Conservation (phyloP, 2,329 filamentous ascomycete genomes). For the Scedosporium minutisporum region DNA sequence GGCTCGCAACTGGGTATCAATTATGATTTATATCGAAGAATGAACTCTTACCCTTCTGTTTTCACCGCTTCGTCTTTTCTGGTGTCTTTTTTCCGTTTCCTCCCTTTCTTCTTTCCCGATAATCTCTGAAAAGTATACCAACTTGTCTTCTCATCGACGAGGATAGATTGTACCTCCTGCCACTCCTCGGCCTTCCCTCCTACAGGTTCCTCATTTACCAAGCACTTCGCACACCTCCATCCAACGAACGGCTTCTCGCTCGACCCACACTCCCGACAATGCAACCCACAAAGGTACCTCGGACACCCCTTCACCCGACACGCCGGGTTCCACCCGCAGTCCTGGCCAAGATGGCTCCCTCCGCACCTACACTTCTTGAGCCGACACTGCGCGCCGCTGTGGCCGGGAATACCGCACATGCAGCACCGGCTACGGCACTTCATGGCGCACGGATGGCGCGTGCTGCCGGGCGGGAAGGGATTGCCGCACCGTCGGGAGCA, state of each 20-base stretch:
- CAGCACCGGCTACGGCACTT: slow-evolving; percentile 26
- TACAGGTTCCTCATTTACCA: slow-evolving; percentile 9
- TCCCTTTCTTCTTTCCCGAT: background rate
- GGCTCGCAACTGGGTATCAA: background rate
- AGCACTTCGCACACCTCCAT: slow-evolving; percentile 19
- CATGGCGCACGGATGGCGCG: slow-evolving; percentile 26
- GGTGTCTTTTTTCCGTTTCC: background rate
- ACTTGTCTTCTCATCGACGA: background rate
- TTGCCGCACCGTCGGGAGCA: slow-evolving; percentile 25
- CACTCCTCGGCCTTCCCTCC: background rate
- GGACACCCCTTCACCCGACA: slow-evolving; percentile 21
- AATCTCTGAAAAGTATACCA: background rate
- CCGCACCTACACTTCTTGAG: slow-evolving; percentile 25
- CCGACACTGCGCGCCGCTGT: slow-evolving; percentile 25
- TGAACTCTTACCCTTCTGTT: background rate
- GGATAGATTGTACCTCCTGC: background rate
- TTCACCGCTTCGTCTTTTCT: background rate
- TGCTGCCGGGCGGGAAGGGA: slow-evolving; percentile 13
- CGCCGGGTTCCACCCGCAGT: slow-evolving; percentile 28
- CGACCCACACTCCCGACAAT: slow-evolving; percentile 24
- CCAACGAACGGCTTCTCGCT: slow-evolving; percentile 18
- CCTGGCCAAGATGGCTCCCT: slow-evolving; percentile 24
- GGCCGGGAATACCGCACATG: slow-evolving; percentile 29
- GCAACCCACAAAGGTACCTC: slow-evolving; percentile 23
- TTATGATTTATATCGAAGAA: background rate